phyloP scores from a whole-genome alignment of 2,329 filamentous ascomycete genomes.

The Dothiorella sarmentorum region DNA sequence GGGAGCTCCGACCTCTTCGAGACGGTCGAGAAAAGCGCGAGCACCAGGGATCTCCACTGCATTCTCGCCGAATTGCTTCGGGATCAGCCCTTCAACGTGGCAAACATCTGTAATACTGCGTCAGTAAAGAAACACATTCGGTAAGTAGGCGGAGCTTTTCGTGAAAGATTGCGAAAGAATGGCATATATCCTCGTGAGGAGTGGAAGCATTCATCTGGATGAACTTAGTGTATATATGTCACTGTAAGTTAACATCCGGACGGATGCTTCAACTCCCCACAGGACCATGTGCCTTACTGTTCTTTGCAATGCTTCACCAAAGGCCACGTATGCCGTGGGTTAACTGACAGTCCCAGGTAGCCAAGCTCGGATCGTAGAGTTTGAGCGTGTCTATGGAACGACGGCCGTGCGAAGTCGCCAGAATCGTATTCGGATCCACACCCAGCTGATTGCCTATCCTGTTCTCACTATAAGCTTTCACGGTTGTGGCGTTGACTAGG shows the following conservation, averaged over 20 bases:
- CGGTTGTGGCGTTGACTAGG: not conserved
- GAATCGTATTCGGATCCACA: conserved; percentile 77
- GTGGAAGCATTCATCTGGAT: not conserved
- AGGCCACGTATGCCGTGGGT: no score
- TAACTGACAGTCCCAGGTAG: conserved; percentile 85
- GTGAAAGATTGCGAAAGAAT: no score
- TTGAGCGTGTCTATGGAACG: conserved; percentile 82
- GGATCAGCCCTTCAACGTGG: conserved; percentile 73
- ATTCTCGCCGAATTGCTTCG: conserved; percentile 70
- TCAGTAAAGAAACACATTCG: conserved; percentile 8
- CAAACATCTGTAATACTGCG: conserved; percentile 61
- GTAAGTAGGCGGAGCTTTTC: no score
- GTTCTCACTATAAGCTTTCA: conserved; percentile 17
- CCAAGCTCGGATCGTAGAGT: conserved; percentile 76
- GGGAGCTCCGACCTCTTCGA: conserved; percentile 61
- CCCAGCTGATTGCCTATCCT: conserved; percentile 81
- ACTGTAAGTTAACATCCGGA: no score
- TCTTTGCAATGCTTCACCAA: not conserved
- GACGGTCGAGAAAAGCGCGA: conserved; percentile 62
- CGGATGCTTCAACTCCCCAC: not conserved
- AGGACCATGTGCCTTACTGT: not conserved
- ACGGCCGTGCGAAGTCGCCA: conserved; percentile 87
- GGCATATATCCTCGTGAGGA: no score
- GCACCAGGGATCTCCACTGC: conserved; percentile 85
- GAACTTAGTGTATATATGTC: no score